Evolutionary conservation across 2,329 filamentous ascomycete genomes (phyloP).

Genomic region (Myotisia sp.): DNA sequence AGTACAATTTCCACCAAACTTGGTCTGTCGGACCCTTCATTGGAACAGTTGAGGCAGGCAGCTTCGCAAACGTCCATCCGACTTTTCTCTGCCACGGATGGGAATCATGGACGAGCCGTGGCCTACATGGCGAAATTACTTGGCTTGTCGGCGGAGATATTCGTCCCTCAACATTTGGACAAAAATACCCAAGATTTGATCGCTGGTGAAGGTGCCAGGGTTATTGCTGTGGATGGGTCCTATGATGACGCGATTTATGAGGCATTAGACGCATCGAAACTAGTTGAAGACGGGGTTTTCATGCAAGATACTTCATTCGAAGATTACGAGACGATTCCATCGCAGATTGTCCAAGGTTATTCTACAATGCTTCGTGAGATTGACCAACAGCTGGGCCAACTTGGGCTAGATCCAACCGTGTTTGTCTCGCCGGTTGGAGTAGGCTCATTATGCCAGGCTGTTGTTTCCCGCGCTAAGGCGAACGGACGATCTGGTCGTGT

Average conservation of each 20-base stretch:
- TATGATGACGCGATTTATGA: conserved; percentile 51
- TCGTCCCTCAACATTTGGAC: conserved; percentile 48
- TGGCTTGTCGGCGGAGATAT: conserved; percentile 42
- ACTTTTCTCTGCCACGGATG: conserved; percentile 55
- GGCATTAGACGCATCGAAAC: conserved; percentile 33
- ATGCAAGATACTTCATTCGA: conserved; percentile 56
- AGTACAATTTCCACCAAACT: conserved; percentile 39
- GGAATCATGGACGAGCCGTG: conserved; percentile 63
- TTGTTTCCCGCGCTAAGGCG: conserved; percentile 49
- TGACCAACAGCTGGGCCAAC: conserved; percentile 43
- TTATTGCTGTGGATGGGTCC: conserved; percentile 41
- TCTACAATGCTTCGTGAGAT: conserved; percentile 56
- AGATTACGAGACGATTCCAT: conserved; percentile 51
- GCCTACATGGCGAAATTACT: conserved; percentile 53
- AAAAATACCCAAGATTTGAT: conserved; percentile 42
- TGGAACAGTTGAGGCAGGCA: conserved; percentile 31
- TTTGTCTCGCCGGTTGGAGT: conserved; percentile 57
- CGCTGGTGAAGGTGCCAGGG: conserved; percentile 45
- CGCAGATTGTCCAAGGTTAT: conserved; percentile 69
- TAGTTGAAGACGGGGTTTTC: conserved; percentile 22
- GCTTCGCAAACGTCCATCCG: conserved; percentile 23
- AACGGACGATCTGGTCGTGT: conserved; percentile 28
- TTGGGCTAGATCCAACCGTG: conserved; percentile 27
- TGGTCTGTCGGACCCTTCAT: conserved; percentile 29
- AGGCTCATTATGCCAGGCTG: conserved; percentile 58